phyloP scores from a whole-genome alignment of 768 basidiomycete genomes.

The Pleurotus citrinopileatus region DNA sequence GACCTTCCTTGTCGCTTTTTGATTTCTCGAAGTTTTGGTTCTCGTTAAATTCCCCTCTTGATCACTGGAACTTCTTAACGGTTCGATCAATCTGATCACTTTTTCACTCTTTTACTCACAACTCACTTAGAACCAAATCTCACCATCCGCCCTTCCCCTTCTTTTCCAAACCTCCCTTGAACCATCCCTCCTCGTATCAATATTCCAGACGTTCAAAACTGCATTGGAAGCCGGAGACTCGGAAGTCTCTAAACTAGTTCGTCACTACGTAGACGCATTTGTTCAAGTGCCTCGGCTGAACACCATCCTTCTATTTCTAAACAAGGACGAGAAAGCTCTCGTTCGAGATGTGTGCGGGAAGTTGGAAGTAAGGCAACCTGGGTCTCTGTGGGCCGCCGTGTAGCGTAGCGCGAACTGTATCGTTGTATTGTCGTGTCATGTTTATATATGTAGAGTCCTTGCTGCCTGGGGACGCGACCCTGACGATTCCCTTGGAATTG shows the following conservation, averaged over 20 bases:
- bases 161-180: conserved; percentile 74
- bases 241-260: conserved; percentile 23
- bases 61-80: conserved; percentile 56
- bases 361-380: conserved; percentile 25
- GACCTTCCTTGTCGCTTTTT: conserved; percentile 47
- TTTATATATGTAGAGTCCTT: too few species aligned
- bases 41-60: conserved; percentile 30
- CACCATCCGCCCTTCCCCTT: conserved; percentile 51
- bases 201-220: conserved; percentile 49
- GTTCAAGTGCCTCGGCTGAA: conserved; percentile 56
- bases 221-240: conserved; percentile 19
- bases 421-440: too few species aligned
- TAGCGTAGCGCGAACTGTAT: too few species aligned
- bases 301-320: conserved; percentile 65
- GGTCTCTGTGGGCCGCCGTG: conserved; percentile 3
- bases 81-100: conserved; percentile 36
- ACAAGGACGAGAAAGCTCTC: conserved; percentile 46
- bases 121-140: conserved; percentile 41
- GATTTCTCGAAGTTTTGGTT: conserved; percentile 66
- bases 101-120: background rate
- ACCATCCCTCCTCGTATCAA: conserved; percentile 53
- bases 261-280: conserved; percentile 52
- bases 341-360: conserved; percentile 44
- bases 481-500: too few species aligned
- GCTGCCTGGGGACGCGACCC: too few species aligned